phyloP scores from a whole-genome alignment of 345 rosid genomes.

The Combretum micranthum region DNA sequence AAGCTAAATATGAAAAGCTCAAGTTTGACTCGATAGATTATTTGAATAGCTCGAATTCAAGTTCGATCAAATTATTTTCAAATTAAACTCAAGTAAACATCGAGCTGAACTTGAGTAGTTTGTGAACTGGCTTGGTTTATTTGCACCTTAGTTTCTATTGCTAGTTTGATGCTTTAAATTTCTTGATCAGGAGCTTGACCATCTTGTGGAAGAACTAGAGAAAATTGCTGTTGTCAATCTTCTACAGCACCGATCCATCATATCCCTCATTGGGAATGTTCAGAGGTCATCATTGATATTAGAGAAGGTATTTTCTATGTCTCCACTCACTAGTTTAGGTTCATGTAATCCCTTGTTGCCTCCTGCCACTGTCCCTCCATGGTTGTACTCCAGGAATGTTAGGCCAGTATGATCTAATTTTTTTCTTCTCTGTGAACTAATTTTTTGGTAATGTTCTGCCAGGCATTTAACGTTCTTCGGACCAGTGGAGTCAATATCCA shows the following conservation, averaged over 20 bases:
- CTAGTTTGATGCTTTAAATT: not conserved
- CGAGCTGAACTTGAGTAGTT: too few relatives aligned
- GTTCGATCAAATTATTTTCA: too few relatives aligned
- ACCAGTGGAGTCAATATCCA: conserved; percentile 87
- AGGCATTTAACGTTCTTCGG: conserved; percentile 84
- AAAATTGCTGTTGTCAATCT: conserved; percentile 90
- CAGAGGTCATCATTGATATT: conserved; percentile 82
- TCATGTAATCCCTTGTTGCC: not conserved
- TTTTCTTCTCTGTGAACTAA: not conserved
- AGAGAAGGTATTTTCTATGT: conserved; percentile 58
- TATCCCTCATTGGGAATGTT: conserved; percentile 91
- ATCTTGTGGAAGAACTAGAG: conserved; percentile 94
- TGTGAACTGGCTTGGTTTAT: too few relatives aligned
- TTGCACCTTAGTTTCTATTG: not conserved
- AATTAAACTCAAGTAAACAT: too few relatives aligned
- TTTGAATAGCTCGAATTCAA: too few relatives aligned
- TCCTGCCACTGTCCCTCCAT: not conserved
- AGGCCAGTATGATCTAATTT: too few relatives aligned
- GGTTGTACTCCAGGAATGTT: too few relatives aligned
- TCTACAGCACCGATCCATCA: conserved; percentile 78
- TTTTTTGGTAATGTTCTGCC: conserved; percentile 10
- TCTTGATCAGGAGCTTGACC: conserved; percentile 79
- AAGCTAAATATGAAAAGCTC: too few relatives aligned
- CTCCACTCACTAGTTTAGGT: not conserved
- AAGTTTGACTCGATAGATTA: too few relatives aligned